Evolutionary conservation across 2,329 filamentous ascomycete genomes (phyloP).

Genomic region (Cercospora beticola): DNA sequence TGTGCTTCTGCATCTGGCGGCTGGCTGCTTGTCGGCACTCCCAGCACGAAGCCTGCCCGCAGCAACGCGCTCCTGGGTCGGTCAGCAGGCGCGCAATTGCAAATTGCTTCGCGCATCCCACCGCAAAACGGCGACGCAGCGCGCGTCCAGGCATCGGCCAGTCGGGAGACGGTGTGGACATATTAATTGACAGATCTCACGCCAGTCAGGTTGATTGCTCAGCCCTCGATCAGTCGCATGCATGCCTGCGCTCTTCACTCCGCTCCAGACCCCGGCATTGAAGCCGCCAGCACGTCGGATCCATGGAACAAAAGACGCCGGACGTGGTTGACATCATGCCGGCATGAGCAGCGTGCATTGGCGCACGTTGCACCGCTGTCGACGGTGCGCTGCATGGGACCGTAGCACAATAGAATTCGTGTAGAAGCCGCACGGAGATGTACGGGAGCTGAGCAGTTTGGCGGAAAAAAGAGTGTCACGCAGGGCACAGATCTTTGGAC

Average conservation of each 20-base stretch:
- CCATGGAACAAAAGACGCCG: neutral
- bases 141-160: neutral
- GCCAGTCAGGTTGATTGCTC: neutral
- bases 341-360: neutral
- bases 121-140: neutral
- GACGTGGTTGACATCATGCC: conserved; percentile 3
- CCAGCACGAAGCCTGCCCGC: neutral
- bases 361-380: conserved; percentile 1
- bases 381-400: neutral
- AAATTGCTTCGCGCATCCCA: neutral
- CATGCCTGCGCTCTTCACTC: neutral
- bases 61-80: neutral
- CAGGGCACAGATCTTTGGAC: neutral
- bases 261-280: neutral
- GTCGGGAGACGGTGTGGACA: neutral
- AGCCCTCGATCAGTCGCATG: neutral
- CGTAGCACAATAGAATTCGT: neutral
- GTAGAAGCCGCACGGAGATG: neutral
- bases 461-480: neutral
- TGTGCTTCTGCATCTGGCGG: neutral
- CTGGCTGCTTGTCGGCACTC: neutral
- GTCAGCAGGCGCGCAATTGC: conserved; percentile 6
- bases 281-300: neutral
- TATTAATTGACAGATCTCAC: neutral
- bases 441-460: neutral